These are phyloP conservation scores for Citrus mangshanensis DNA, from an alignment of 345 rosid species.

Conservation along the genomic window DNA sequence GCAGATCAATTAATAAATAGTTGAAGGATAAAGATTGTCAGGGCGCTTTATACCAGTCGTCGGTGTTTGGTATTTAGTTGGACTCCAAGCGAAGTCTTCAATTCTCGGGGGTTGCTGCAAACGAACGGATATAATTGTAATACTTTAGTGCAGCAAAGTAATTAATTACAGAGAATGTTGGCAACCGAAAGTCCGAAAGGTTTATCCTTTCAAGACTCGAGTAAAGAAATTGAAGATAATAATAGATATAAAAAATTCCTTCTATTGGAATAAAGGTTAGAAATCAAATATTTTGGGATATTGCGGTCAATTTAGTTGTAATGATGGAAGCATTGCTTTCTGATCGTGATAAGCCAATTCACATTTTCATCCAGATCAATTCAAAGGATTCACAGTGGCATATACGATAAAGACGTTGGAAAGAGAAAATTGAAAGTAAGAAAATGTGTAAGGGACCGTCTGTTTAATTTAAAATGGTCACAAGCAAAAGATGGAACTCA, in stretches of 20 bases:
- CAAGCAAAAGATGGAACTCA: neutral
- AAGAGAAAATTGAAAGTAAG: no score
- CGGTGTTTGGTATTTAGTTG: neutral
- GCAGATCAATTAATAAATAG: neutral
- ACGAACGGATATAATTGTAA: neutral
- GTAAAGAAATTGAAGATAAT: neutral
- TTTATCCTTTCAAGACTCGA: no score
- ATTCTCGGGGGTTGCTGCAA: neutral
- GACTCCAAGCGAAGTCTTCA: slow-evolving; percentile 9
- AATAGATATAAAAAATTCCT: neutral
- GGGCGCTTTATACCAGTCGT: slow-evolving; percentile 17
- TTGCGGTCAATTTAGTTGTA: neutral
- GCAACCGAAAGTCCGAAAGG: neutral
- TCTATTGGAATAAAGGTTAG: neutral
- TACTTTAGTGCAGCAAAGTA: neutral
- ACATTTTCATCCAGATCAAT: neutral
- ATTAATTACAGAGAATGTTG: neutral
- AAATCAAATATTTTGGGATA: neutral
- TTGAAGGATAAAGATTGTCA: neutral
- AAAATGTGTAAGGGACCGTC: neutral
- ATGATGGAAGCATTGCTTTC: neutral
- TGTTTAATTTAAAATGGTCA: neutral
- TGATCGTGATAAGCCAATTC: neutral
- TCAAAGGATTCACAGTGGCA: neutral
- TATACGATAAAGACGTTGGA: neutral